Conservation (phyloP, 768 basidiomycete species). For the Lepiota venenata region DNA sequence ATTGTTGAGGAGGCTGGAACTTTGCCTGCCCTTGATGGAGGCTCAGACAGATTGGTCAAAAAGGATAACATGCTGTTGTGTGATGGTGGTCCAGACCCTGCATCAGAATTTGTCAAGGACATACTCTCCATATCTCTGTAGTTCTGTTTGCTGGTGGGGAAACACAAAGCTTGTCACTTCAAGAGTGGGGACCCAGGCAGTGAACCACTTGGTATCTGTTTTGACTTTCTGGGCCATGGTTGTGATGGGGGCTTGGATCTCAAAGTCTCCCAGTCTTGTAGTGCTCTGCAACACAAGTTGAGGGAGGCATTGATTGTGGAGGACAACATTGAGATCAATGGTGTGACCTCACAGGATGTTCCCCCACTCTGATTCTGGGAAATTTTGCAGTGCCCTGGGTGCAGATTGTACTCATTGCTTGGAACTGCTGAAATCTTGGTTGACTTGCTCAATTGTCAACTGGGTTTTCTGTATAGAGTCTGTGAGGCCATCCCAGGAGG, state of each 20-base stretch:
- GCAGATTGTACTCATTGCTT: conserved; percentile 5
- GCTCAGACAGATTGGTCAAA: no score
- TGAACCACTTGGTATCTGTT: conserved; percentile 19
- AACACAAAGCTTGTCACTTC: conserved; percentile 23
- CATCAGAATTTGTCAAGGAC: conserved; percentile 9
- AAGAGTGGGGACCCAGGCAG: conserved; percentile 17
- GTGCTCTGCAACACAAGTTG: conserved; percentile 8
- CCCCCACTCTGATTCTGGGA: conserved; percentile 22
- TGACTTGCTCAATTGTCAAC: not conserved
- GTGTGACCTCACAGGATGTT: conserved; percentile 20
- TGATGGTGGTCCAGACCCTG: no score
- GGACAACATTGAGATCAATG: conserved; percentile 26
- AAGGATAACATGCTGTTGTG: no score
- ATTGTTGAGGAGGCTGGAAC: no score
- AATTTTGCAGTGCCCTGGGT: conserved; percentile 5
- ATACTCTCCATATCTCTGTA: conserved; percentile 21
- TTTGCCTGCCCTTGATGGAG: no score
- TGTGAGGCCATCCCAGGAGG: no score
- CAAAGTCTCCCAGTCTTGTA: conserved; percentile 16
- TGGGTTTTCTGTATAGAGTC: no score
- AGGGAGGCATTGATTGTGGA: conserved; percentile 16
- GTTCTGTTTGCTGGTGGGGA: conserved; percentile 23
- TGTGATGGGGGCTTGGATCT: conserved; percentile 11
- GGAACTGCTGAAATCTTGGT: not conserved
- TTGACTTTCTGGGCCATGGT: conserved; percentile 14